Base-by-base conservation (phyloP, 192 early-diverging fungal species). In the Entomortierella chlamydospora region DNA sequence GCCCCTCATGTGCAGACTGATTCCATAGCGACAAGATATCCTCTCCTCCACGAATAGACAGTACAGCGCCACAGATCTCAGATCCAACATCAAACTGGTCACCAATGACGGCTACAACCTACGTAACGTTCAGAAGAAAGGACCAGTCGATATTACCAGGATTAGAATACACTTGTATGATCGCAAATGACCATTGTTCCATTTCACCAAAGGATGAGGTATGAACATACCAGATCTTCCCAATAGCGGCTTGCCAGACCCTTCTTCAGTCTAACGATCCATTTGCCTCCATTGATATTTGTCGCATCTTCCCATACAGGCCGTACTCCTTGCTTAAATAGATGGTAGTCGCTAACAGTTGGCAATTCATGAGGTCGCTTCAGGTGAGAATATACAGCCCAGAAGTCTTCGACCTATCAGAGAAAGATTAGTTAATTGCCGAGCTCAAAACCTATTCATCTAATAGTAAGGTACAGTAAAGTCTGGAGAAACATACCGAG, bases 21-120 rank as follows among this genome's bases (percentile, higher is more conserved):
- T 97, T 97, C 97, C 97, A 98, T 71, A 98, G 77, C 39, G 96
- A 97, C 31, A 98, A 83, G 34, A 98, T 98, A 70, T 98, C 97
- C 81, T 98, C 96, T 11, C 88, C 90, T 72, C 93, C 93, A 39
- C 97, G 87, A 68, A 98, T 96, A 28, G 95, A 97, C 58, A 98
- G 85, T 13, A 98, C 97, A 26, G 92, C 91, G 28, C 97, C 97
- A 81, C 95, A 97, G 42, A 98, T 94, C 76, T 97, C 95, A 37
- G 89, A 87, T 8, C 92, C 92, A 20, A 94, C 92, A 60, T 94
- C 92, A 82, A 97, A 97, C 61, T 94, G 93, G 43, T 97, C 95
- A 47, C 95, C 95, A 70, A 96, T 91, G 25, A 97, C 89, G 15
- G 95, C 94, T 84, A 97, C 87, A 18, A 91, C 74, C 90, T 91